These are phyloP conservation scores for Lyophyllum atratum DNA, from an alignment of 768 basidiomycete genomes.

Conservation along the genomic window DNA sequence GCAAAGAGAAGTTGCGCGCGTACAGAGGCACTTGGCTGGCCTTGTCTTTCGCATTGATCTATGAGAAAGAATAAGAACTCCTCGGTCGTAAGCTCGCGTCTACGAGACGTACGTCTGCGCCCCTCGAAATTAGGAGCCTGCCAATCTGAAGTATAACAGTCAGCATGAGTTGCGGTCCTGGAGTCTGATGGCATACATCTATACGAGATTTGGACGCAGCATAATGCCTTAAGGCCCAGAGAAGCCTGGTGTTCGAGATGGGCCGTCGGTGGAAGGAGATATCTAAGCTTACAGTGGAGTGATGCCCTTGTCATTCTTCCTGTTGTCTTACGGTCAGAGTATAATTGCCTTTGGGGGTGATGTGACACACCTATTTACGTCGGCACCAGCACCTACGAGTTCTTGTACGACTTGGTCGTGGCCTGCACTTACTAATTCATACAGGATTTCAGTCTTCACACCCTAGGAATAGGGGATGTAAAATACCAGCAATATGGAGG, in stretches of 20 bases:
- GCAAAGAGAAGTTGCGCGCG: constrained; percentile 29
- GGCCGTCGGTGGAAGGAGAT: constrained; percentile 9
- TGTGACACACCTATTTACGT: constrained; percentile 58
- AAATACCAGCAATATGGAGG: constrained; percentile 74
- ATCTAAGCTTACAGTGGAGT: constrained; percentile 69
- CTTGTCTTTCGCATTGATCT: constrained; percentile 95
- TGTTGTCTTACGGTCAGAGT: constrained; percentile 28
- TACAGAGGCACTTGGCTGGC: constrained; percentile 92
- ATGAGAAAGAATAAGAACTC: constrained; percentile 29
- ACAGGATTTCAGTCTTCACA: constrained; percentile 18
- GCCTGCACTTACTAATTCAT: constrained; percentile 72
- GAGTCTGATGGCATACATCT: constrained; percentile 54
- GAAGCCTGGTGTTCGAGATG: constrained; percentile 18
- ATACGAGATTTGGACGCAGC: constrained; percentile 90
- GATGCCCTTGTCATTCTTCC: constrained; percentile 78
- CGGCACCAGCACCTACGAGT: constrained; percentile 79
- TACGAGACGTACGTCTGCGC: constrained; percentile 79
- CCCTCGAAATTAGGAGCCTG: constrained; percentile 78
- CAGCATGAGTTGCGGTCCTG: constrained; percentile 26
- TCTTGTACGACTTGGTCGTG: constrained; percentile 74
- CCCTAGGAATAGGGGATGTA: constrained; percentile 1
- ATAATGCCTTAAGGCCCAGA: constrained; percentile 66
- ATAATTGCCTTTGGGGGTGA: constrained; percentile 19
- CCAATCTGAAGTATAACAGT: constrained; percentile 68
- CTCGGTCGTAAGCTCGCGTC: constrained; percentile 31